phyloP scores from a whole-genome alignment of 169 alveolate genomes.

The Cryptosporidium sp. region DNA sequence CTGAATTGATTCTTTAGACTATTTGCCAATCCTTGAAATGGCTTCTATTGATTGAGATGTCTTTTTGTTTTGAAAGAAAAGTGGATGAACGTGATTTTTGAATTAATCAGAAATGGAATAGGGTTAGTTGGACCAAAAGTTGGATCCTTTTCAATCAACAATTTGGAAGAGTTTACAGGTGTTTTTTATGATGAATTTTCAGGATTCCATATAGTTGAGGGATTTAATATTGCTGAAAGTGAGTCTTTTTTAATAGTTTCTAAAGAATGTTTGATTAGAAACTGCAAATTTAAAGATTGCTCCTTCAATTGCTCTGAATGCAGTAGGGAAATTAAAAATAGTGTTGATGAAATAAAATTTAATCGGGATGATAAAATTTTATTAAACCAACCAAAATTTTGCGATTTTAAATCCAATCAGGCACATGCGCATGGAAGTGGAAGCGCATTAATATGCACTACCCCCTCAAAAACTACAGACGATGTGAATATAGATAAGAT shows the following conservation, averaged over 20 bases:
- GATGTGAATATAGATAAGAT: not conserved
- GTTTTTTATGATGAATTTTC: slow-evolving; percentile 16
- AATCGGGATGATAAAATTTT: not conserved
- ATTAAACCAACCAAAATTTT: not conserved
- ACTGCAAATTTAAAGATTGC: not conserved
- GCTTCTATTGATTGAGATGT: slow-evolving; percentile 4
- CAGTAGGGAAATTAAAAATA: not conserved
- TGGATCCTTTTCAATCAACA: not conserved
- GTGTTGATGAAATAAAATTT: not conserved
- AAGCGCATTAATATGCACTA: not conserved
- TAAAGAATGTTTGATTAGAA: slow-evolving; percentile 1
- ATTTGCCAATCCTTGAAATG: not conserved
- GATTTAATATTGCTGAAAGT: slow-evolving; percentile 28
- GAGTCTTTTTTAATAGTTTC: slow-evolving; percentile 50
- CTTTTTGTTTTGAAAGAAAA: not conserved
- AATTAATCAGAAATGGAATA: slow-evolving; percentile 2
- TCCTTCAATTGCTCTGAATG: not conserved
- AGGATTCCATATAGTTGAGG: slow-evolving; percentile 55
- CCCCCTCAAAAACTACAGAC: not conserved
- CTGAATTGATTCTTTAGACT: not conserved
- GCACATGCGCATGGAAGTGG: not conserved
- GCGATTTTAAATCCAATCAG: not conserved
- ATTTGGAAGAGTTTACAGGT: not conserved
- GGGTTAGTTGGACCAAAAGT: not conserved
- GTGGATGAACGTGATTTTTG: slow-evolving; percentile 47